phyloP scores from a whole-genome alignment of 2,329 filamentous ascomycete species.

The Cladosporium sp. region DNA sequence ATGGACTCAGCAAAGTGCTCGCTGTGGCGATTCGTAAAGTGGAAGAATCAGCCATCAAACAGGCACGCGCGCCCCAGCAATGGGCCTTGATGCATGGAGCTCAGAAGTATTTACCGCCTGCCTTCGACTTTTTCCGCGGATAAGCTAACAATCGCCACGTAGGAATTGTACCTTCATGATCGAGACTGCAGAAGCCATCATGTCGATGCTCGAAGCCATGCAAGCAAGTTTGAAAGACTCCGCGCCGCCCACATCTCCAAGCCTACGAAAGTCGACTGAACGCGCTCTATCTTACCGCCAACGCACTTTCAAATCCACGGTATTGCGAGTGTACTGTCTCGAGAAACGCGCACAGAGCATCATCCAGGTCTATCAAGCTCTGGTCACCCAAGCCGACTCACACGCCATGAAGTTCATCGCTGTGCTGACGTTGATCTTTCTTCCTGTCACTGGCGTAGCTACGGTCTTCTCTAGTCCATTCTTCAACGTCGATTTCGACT shows the following conservation, averaged over 20 bases:
- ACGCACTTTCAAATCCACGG: conserved; percentile 15
- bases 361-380: conserved; percentile 8
- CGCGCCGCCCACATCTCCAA: not conserved
- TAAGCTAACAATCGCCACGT: not conserved
- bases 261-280: not conserved
- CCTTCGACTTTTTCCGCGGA: not conserved
- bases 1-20: not conserved
- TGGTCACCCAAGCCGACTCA: conserved; percentile 4
- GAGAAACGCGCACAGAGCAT: conserved; percentile 7
- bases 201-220: conserved; percentile 10
- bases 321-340: not conserved
- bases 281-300: conserved; percentile 8
- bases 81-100: not conserved
- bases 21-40: not conserved
- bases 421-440: conserved; percentile 6
- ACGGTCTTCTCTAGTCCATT: conserved; percentile 15
- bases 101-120: not conserved
- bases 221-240: not conserved
- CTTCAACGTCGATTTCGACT: conserved; percentile 11
- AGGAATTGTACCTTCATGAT: conserved; percentile 12
- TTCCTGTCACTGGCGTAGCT: conserved; percentile 8
- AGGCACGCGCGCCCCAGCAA: not conserved
- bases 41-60: conserved; percentile 8
- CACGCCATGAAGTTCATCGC: conserved; percentile 17
- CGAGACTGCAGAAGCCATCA: conserved; percentile 4